Conservation (phyloP, 345 rosid genomes). For the Gossypium turneri region DNA sequence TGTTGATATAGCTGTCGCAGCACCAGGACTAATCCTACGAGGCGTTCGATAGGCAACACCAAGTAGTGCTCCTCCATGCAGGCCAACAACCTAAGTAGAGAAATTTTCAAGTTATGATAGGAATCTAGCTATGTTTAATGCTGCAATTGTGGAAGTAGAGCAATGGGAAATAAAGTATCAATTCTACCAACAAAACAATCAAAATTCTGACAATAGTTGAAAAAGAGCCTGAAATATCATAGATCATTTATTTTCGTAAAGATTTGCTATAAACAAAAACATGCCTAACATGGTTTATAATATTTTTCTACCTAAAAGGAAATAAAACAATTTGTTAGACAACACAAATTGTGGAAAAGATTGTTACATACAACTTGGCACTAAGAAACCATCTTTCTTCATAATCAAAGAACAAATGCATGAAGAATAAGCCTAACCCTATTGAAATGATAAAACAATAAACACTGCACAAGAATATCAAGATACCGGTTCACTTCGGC, state of each 20-base stretch:
- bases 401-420: slow-evolving; percentile 4
- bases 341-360: background rate
- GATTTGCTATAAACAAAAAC: background rate
- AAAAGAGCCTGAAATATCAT: background rate
- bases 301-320: background rate
- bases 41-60: slow-evolving; percentile 96
- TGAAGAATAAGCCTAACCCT: background rate
- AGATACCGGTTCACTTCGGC: slow-evolving; percentile 87
- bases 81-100: slow-evolving; percentile 61
- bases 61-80: slow-evolving; percentile 97
- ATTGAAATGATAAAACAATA: slow-evolving; percentile 14
- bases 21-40: slow-evolving; percentile 75
- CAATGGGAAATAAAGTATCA: background rate
- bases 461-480: slow-evolving; percentile 18
- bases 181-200: background rate
- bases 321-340: background rate
- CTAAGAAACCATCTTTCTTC: slow-evolving; percentile 5
- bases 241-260: background rate
- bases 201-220: background rate
- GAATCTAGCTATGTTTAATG: background rate
- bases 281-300: background rate
- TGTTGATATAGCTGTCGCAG: slow-evolving; percentile 92
- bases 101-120: slow-evolving; percentile 18
- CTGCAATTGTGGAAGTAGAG: background rate
- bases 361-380: background rate